Evolutionary conservation across 1,139 yeast species (phyloP).

Genomic region (Nakaseomyces uthaithaninus): DNA sequence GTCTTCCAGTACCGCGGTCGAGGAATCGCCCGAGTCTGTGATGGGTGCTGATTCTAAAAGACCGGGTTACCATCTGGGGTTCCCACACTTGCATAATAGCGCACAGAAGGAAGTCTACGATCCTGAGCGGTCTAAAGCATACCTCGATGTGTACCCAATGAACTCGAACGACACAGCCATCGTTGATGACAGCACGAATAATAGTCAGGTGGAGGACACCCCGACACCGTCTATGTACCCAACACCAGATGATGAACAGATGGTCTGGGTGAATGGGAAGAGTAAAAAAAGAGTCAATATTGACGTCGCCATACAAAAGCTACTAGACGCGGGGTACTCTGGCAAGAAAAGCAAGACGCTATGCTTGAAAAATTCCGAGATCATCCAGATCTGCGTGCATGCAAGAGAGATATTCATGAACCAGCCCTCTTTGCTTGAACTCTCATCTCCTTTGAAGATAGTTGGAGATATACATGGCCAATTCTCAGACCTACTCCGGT

Average conservation of each 20-base stretch:
- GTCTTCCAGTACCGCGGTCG: constrained; percentile 6
- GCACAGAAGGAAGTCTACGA: too few relatives aligned
- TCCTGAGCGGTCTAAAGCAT: too few relatives aligned
- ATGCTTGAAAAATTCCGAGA: constrained; percentile 75
- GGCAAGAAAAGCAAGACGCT: constrained; percentile 84
- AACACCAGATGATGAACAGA: background rate
- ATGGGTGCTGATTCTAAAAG: too few relatives aligned
- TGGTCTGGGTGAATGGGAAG: constrained; percentile 6
- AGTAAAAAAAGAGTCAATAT: constrained; percentile 39
- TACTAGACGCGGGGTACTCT: constrained; percentile 83
- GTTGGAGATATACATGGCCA: constrained; percentile 97
- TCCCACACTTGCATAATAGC: background rate
- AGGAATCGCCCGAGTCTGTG: too few relatives aligned
- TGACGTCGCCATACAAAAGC: constrained; percentile 74
- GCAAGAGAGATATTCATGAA: constrained; percentile 76
- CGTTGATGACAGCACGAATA: background rate
- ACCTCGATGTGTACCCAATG: background rate
- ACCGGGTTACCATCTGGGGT: too few relatives aligned
- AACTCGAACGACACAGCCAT: background rate
- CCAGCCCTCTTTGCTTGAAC: constrained; percentile 76
- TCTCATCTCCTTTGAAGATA: constrained; percentile 78
- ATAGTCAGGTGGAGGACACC: background rate
- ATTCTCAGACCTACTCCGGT: constrained; percentile 85
- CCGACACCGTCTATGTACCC: background rate
- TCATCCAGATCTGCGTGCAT: constrained; percentile 67